Conservation (phyloP, 345 rosid genomes). For the Salix arbutifolia region DNA sequence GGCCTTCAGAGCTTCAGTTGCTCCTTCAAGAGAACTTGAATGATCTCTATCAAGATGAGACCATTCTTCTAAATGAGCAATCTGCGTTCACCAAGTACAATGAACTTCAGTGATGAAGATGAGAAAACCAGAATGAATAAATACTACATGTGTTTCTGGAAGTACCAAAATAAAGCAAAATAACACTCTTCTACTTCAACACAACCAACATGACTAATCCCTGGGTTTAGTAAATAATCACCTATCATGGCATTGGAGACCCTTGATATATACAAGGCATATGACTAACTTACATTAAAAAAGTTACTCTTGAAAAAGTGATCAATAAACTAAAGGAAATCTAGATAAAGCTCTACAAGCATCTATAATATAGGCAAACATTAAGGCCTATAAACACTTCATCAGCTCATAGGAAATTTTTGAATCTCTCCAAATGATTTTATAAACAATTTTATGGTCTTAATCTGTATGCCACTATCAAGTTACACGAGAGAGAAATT, state of each 20-base stretch:
- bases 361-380: background rate
- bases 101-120: constrained; percentile 6
- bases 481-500: background rate
- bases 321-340: background rate
- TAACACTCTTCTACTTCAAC: background rate
- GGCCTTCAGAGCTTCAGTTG: constrained; percentile 86
- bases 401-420: too few species aligned
- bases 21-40: constrained; percentile 62
- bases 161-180: background rate
- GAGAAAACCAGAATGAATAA: background rate
- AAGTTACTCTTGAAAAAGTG: background rate
- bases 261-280: background rate
- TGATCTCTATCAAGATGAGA: constrained; percentile 66
- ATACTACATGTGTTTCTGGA: background rate
- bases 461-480: background rate
- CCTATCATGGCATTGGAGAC: background rate
- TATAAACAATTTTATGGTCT: background rate
- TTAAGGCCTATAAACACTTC: background rate
- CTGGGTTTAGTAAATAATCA: background rate
- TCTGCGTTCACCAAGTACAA: constrained; percentile 37
- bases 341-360: background rate
- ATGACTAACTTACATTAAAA: background rate
- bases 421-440: background rate
- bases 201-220: background rate
- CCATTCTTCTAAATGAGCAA: constrained; percentile 70